phyloP scores from a whole-genome alignment of 495 filamentous ascomycete species.

The Parathielavia appendiculata region DNA sequence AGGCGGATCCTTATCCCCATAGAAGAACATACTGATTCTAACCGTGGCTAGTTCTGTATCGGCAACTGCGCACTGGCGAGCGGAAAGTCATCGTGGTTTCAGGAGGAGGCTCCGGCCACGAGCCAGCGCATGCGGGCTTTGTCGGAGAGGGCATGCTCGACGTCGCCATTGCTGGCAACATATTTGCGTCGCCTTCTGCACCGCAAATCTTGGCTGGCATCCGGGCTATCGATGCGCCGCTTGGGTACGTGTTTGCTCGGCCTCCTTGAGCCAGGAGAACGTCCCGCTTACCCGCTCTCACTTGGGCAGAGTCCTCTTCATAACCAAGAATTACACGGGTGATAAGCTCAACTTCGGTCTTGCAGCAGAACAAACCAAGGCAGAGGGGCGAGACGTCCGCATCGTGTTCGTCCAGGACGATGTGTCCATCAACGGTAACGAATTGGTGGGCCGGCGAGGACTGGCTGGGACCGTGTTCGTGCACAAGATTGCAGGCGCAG shows the following conservation, averaged over 20 bases:
- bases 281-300: neutral
- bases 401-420: neutral
- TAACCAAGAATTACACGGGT: slow-evolving; percentile 1
- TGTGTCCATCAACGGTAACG: neutral
- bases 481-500: slow-evolving; percentile 1
- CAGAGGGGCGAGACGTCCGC: neutral
- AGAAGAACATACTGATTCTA: neutral
- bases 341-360: slow-evolving; percentile 4
- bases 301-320: neutral
- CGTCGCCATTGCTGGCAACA: neutral
- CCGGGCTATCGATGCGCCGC: neutral
- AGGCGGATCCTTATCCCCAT: neutral
- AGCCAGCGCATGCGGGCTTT: neutral
- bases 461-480: neutral
- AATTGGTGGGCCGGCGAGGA: neutral
- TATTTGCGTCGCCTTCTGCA: neutral
- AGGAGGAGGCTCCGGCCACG: neutral
- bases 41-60: neutral
- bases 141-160: neutral
- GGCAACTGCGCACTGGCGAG: neutral
- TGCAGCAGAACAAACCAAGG: neutral
- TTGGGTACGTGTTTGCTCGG: neutral
- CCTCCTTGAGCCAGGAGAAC: neutral
- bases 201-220: neutral
- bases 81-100: neutral